Evolutionary conservation across 148 eudicot species (phyloP), one percentile per base, ranked within the genome.

Genomic region (Hydrangea macrophylla): DNA sequence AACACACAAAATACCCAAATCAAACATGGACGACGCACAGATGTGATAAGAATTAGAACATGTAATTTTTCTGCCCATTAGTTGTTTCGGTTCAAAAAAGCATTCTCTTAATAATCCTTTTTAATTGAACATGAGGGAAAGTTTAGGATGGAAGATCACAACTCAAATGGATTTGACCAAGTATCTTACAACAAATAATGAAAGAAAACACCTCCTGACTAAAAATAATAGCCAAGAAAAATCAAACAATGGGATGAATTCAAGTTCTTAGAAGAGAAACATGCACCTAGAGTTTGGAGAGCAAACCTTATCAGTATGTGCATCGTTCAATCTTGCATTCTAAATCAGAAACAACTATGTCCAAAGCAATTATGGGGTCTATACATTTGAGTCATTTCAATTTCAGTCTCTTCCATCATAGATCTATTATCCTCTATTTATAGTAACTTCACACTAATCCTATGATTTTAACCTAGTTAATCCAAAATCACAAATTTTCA

Each of bases 321-420:
- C 48, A 42, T 42, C 13, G n/a, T 45, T n/a, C 56, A 53, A 35
- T 28, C 10, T 44, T 20, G 28, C 53, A 9, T 3, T 22, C 17
- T 4, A 67, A 67, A 42, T 42, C 50, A 3, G 26, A 9, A 11
- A 18, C 37, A 64, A 25, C 24, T 23, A 53, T 55, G 23, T 25
- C 9, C 30, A 33, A 32, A 6, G 13, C 17, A 67, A 37, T 55
- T 50, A 67, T 9, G 70, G 70, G 56, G 70, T 67, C 70, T 55
- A 61, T 50, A 67, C 50, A 67, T 55, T 55, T 3, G 70, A 67
- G 27, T 55, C 40, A 50, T 67, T 25, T 50, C 61, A 36, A n/a
- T n/a, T 27, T 67, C 54, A 32, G 53, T 55, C 70, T 55, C 70
- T 18, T 67, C 70, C n/a, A n/a, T n/a, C n/a, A n/a, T n/a, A n/a